phyloP scores from a whole-genome alignment of 371 early-diverging fungal genomes.

The Mucor racemosus region DNA sequence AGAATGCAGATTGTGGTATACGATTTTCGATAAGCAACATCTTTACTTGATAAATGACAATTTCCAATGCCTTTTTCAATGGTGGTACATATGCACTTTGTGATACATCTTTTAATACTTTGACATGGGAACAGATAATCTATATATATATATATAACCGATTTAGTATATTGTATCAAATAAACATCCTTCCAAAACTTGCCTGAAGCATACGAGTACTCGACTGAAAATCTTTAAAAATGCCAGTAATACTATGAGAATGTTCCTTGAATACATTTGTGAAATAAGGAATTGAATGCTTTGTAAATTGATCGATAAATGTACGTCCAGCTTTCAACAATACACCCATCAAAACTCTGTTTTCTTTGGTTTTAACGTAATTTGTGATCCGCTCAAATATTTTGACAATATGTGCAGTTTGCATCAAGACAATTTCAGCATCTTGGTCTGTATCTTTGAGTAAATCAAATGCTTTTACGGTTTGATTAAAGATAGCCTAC shows the following conservation, averaged over 20 bases:
- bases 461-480: constrained; percentile 44
- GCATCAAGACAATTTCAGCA: constrained; percentile 38
- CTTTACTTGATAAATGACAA: constrained; percentile 78
- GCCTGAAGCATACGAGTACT: constrained; percentile 68
- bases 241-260: constrained; percentile 51
- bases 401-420: constrained; percentile 48
- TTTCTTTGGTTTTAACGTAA: constrained; percentile 62
- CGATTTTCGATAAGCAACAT: constrained; percentile 75
- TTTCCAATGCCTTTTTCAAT: constrained; percentile 74
- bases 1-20: constrained; percentile 61
- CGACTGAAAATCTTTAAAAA: constrained; percentile 60
- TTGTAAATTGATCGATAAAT: constrained; percentile 71
- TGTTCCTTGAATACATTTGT: constrained; percentile 63
- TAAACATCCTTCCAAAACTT: background rate
- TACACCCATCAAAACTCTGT: constrained; percentile 51
- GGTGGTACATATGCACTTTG: constrained; percentile 73
- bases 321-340: constrained; percentile 60
- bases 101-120: constrained; percentile 66
- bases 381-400: constrained; percentile 59
- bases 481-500: constrained; percentile 61
- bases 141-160: constrained; percentile 21
- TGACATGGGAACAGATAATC: constrained; percentile 82
- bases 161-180: background rate
- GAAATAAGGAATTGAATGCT: constrained; percentile 68
- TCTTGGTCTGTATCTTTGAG: constrained; percentile 44